A percentile compares a stretch with the other conserved stretches of the same genome.
phyloP scores from a whole-genome alignment of 2,329 filamentous ascomycete species.

The Botrytis medusae region DNA sequence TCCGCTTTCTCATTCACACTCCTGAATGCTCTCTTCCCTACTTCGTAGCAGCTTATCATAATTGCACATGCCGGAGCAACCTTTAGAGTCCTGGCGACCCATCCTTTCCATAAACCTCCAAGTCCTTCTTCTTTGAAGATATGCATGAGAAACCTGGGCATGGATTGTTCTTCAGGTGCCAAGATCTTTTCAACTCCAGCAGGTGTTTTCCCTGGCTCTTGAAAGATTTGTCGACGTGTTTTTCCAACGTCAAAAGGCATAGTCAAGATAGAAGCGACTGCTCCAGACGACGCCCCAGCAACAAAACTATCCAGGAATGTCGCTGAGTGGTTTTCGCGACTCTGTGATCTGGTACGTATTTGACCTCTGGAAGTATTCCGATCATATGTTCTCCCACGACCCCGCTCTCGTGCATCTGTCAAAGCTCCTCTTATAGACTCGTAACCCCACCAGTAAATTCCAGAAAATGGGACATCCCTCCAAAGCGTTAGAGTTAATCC shows the following conservation, averaged over 20 bases:
- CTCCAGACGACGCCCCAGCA: conserved; percentile 79
- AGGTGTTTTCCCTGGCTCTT: conserved; percentile 49
- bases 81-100: conserved; percentile 88
- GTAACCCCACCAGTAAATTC: conserved; percentile 97
- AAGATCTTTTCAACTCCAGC: conserved; percentile 41
- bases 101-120: conserved; percentile 82
- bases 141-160: conserved; percentile 82
- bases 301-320: conserved; percentile 89
- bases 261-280: conserved; percentile 81
- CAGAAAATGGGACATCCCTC: conserved; percentile 96
- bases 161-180: conserved; percentile 71
- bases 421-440: conserved; percentile 75
- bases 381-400: conserved; percentile 46
- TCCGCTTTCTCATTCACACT: conserved; percentile 62
- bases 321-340: conserved; percentile 66
- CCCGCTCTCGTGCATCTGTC: conserved; percentile 63
- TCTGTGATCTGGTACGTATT: conserved; percentile 57
- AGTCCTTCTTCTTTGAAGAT: conserved; percentile 86
- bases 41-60: conserved; percentile 98
- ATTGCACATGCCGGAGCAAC: conserved; percentile 96
- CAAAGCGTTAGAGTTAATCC: conserved; percentile 89
- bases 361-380: conserved; percentile 44
- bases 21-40: conserved; percentile 85
- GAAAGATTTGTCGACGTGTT: conserved; percentile 84
- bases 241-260: conserved; percentile 98